Evolutionary conservation across 2,329 filamentous ascomycete species (phyloP).

Genomic region (Ceratocystis ficicola): DNA sequence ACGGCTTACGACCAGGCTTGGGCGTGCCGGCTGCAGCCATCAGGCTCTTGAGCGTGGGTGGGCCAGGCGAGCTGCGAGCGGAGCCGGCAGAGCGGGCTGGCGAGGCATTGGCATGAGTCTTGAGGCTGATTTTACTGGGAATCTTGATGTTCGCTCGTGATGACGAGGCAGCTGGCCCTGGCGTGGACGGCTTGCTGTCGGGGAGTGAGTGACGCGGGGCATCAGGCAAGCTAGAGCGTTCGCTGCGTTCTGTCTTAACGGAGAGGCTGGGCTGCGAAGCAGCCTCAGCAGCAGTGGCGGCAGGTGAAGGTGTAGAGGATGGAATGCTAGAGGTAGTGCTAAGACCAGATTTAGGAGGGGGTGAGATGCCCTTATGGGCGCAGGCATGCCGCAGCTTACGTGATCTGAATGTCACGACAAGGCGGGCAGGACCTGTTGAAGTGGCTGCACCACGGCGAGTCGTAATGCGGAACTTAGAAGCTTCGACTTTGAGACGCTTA

Average conservation of each 20-base stretch:
- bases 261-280: slow-evolving; percentile 12
- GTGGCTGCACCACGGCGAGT: not conserved
- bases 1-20: slow-evolving; percentile 17
- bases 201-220: slow-evolving; percentile 15
- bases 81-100: slow-evolving; percentile 2
- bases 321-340: slow-evolving; percentile 13
- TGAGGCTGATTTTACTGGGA: slow-evolving; percentile 19
- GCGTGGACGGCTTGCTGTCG: slow-evolving; percentile 3
- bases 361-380: slow-evolving; percentile 19
- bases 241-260: slow-evolving; percentile 21
- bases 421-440: not conserved
- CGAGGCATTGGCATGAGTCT: slow-evolving; percentile 7
- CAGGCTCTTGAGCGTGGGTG: slow-evolving; percentile 18
- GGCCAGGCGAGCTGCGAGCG: slow-evolving; percentile 10
- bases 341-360: slow-evolving; percentile 8
- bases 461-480: slow-evolving; percentile 7
- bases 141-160: slow-evolving; percentile 17
- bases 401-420: slow-evolving; percentile 18
- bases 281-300: not conserved
- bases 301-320: slow-evolving; percentile 14
- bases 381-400: slow-evolving; percentile 19
- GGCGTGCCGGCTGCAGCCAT: slow-evolving; percentile 18
- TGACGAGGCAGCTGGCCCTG: not conserved
- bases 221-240: slow-evolving; percentile 18
- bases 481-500: slow-evolving; percentile 20